Base-by-base conservation (phyloP, 106 monocot species). In the Chionographis japonica region DNA sequence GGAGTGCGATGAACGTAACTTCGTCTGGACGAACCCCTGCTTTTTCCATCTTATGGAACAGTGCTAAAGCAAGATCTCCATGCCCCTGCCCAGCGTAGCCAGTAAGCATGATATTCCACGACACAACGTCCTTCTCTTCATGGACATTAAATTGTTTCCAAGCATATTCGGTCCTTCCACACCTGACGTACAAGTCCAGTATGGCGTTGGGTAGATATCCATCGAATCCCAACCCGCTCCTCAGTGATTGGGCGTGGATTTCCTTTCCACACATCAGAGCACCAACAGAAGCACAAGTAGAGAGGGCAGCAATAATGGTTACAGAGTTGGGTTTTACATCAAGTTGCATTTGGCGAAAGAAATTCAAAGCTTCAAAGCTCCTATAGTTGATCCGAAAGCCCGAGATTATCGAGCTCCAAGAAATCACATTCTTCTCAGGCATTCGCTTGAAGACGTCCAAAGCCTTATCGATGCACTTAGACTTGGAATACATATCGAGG, bases 51-150 rank as follows among this genome's bases (percentile, higher is more conserved):
- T 16, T 8, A 39, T 75, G 36, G 60, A 97, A 92, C 17, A 92
- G 42, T 27, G 59, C 52, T 36, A 89, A 16, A 18, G 92, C 89
- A 52, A 72, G 75, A 61, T 82, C 71, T n/a, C 82, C 82, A 49
- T 72, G 66, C 41, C 89, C 86, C 50, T 54, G 39, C 42, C 57
- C 72, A 10, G 78, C 89, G 73, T 80, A 84, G 12, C 97, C 89
- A 19, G 74, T 72, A 12, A 92, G 78, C 84, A 97, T 87, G 13
- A 90, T 92, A 60, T 92, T 97, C 86, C 84, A 97, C 4, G 97
- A 89, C 2, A 83, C 76, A 1, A 90, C 78, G 58, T 97, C 87
- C 58, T 80, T 86, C 15, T 63, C 60, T 54, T 61, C 55, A 19
- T 75, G 84, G 18, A 63, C n/a, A 54, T 77, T 66, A 56, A 97